Evolutionary conservation across 2,329 filamentous ascomycete species (phyloP), one percentile per base, ranked within the genome.

Genomic region (Pestalotiopsis sp.): DNA sequence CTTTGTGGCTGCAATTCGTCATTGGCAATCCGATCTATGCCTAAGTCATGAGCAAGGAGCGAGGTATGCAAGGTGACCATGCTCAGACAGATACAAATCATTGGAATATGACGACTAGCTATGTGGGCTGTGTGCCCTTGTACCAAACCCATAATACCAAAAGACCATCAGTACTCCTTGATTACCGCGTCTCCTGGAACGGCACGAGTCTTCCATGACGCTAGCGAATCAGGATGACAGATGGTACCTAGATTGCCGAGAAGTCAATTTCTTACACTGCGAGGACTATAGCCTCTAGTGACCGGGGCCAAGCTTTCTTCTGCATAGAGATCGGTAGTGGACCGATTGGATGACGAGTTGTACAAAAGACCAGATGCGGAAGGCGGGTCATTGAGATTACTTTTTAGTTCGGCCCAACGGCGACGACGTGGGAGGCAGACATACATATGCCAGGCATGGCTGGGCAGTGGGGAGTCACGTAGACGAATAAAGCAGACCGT

Each of bases 371-470:
- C 59, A 62, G 25, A 36, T 62, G 13, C 31, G 59, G 59, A 62
- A 62, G 59, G 59, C 59, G 59, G 59, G 59, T 62, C 59, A 62
- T 39, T 20, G 20, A 38, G 14, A 62, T 62, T 38, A 62, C 27
- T 4, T 62, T 17, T 36, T 27, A 25, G 27, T 52, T 52, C 17
- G 7, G 45, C 17, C 6, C 45, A 36, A 27, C 27, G 57, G 27
- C 57, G 23, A 59, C n/a, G n/a, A 36, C 20, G 23, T 13, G 11
- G 23, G 9, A 27, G 9, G 20, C 17, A 52, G 45, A 52, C 17
- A 9, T 49, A 27, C 7, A 9, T 36, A 9, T 36, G 31, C 31
- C 31, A 9, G 6, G 7, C 31, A 36, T 36, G 31, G 31, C 31
- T 36, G 1, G 31, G 31, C 1, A 36, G 31, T 36, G 1, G 31